A percentile compares a stretch with the other conserved stretches of the same genome.
These are phyloP conservation scores for Hanseniaspora jakobsenii DNA, from an alignment of 805 yeast genomes.

Conservation along the genomic window DNA sequence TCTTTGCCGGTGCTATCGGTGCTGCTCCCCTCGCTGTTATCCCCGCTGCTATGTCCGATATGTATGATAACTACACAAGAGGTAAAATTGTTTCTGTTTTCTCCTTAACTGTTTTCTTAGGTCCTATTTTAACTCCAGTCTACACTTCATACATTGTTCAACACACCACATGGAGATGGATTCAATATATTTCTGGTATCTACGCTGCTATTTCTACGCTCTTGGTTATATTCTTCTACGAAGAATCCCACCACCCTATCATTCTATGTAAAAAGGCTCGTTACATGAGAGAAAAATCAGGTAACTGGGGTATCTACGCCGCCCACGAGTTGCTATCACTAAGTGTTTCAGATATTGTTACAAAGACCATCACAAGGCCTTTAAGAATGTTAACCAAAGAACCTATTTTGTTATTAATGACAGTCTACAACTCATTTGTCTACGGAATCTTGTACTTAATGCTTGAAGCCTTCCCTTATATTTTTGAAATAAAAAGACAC, in stretches of 20 bases:
- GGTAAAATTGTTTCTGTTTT: conserved; percentile 68
- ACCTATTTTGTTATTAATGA: conserved; percentile 57
- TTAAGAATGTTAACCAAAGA: conserved; percentile 52
- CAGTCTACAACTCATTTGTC: conserved; percentile 64
- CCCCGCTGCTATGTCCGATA: conserved; percentile 78
- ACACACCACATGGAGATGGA: conserved; percentile 75
- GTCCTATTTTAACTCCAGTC: conserved; percentile 77
- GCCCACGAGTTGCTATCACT: conserved; percentile 56
- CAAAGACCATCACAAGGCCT: conserved; percentile 58
- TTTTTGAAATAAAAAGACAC: conserved; percentile 51
- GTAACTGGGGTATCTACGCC: conserved; percentile 74
- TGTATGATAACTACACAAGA: conserved; percentile 52
- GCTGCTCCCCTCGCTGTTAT: conserved; percentile 78
- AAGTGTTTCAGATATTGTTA: conserved; percentile 45
- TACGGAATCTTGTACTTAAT: conserved; percentile 69
- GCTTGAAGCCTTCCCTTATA: conserved; percentile 64
- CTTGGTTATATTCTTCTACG: conserved; percentile 32
- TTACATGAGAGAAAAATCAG: conserved; percentile 50
- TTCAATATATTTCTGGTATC: conserved; percentile 58
- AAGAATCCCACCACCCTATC: conserved; percentile 64
- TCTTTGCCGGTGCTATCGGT: conserved; percentile 69
- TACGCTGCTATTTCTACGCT: conserved; percentile 34
- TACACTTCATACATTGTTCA: conserved; percentile 59
- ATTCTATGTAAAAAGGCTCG: conserved; percentile 53
- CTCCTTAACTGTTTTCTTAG: conserved; percentile 59